Percentiles rank a stretch among this genome's conserved stretches.
phyloP scores from a whole-genome alignment of 805 yeast species.

The Starmerella powellii region DNA sequence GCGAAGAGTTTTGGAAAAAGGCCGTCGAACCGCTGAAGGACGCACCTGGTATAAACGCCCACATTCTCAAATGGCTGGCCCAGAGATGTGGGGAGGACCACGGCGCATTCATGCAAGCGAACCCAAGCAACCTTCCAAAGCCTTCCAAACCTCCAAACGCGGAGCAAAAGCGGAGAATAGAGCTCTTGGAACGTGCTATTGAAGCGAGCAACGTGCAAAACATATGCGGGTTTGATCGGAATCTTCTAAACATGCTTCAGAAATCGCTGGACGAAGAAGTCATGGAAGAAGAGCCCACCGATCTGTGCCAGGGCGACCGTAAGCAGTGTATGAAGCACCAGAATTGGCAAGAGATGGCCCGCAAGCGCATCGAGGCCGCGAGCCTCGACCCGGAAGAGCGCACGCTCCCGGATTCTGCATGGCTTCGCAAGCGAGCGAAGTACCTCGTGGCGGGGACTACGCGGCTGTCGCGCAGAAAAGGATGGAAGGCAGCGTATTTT shows the following conservation, averaged over 20 bases:
- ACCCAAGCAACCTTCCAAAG: slow-evolving; percentile 4
- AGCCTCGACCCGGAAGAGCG: slow-evolving; percentile 1
- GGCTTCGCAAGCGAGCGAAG: slow-evolving; percentile 8
- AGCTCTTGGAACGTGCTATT: not conserved
- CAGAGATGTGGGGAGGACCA: not conserved
- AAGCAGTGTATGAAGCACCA: slow-evolving; percentile 4
- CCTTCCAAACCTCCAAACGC: not conserved
- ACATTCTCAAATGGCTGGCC: slow-evolving; percentile 5
- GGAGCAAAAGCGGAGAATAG: not conserved
- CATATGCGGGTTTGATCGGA: slow-evolving; percentile 8
- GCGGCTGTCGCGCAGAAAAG: slow-evolving; percentile 5
- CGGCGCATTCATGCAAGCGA: not conserved
- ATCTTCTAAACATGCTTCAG: not conserved
- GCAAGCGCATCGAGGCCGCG: not conserved
- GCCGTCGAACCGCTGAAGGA: not conserved
- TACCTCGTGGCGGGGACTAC: slow-evolving; percentile 12
- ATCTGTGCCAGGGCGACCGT: not conserved
- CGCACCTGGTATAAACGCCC: not conserved
- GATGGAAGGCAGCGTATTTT: slow-evolving; percentile 7
- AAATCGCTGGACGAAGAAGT: not conserved
- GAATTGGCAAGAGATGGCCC: slow-evolving; percentile 8
- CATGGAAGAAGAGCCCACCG: not conserved
- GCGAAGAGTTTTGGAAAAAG: slow-evolving; percentile 5
- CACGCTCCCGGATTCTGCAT: slow-evolving; percentile 7
- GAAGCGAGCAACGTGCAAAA: not conserved